Evolutionary conservation across 257 asterid genomes (phyloP).

Genomic region (Dorcoceras hygrometricum): DNA sequence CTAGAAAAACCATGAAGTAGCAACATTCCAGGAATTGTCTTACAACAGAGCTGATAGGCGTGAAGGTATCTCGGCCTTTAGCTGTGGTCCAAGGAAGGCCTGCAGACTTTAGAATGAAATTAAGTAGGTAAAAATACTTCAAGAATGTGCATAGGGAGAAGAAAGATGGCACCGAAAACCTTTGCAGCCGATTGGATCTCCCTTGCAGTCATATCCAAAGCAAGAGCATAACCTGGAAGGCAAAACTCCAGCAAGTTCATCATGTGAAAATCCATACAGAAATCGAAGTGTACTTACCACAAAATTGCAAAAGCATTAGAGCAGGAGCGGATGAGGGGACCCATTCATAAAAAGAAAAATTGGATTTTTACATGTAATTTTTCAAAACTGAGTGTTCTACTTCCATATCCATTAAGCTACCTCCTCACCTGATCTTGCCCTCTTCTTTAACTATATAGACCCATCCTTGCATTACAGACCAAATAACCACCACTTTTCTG

Average conservation of each 20-base stretch:
- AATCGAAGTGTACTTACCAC: background rate
- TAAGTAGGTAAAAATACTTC: constrained; percentile 16
- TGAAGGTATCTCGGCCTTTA: constrained; percentile 98
- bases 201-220: constrained; percentile 98
- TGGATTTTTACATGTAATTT: background rate
- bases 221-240: constrained; percentile 91
- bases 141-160: background rate
- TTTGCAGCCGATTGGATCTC: constrained; percentile 85
- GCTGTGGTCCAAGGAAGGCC: constrained; percentile 99
- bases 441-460: background rate
- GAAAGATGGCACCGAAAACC: constrained; percentile 38
- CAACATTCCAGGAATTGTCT: constrained; percentile 24
- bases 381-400: background rate
- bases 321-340: background rate
- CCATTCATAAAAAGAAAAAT: background rate
- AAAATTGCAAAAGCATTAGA: background rate
- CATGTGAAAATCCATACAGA: background rate
- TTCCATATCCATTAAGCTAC: background rate
- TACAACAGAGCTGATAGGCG: constrained; percentile 93
- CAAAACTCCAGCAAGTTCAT: constrained; percentile 2
- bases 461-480: background rate
- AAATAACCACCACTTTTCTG: background rate
- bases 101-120: constrained; percentile 66
- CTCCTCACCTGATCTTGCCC: background rate
- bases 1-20: constrained; percentile 7